phyloP scores from a whole-genome alignment of 2,329 filamentous ascomycete genomes.

The Ceratocystis huliohia region DNA sequence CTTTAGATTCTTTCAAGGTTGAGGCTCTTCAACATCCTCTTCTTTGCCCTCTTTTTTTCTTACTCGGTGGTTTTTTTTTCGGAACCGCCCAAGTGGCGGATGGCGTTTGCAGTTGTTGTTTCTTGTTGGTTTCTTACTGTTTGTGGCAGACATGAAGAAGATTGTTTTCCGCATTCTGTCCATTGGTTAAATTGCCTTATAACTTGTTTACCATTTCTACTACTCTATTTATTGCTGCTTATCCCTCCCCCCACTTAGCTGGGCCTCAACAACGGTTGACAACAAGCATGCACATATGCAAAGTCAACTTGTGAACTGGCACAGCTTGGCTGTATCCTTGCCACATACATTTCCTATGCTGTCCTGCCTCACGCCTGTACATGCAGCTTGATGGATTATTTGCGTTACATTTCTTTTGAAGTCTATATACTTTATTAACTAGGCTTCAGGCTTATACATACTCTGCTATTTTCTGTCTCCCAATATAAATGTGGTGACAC shows the following conservation, averaged over 20 bases:
- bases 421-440: too few species aligned
- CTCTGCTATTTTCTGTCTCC: too few species aligned
- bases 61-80: background rate
- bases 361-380: background rate
- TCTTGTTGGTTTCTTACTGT: background rate
- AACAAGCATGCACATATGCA: background rate
- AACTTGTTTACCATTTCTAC: background rate
- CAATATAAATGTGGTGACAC: too few species aligned
- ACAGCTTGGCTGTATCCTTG: background rate
- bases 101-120: constrained; percentile 1
- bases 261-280: background rate
- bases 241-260: background rate
- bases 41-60: background rate
- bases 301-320: background rate
- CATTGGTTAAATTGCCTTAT: background rate
- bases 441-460: too few species aligned
- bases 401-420: background rate
- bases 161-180: background rate
- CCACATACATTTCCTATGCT: background rate
- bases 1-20: background rate
- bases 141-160: background rate
- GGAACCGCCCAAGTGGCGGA: background rate
- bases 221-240: background rate
- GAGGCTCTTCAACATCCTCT: background rate
- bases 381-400: background rate